A percentile compares a stretch with the other conserved stretches of the same genome.
phyloP scores from a whole-genome alignment of 495 filamentous ascomycete species.

The Lophium mytilinum region DNA sequence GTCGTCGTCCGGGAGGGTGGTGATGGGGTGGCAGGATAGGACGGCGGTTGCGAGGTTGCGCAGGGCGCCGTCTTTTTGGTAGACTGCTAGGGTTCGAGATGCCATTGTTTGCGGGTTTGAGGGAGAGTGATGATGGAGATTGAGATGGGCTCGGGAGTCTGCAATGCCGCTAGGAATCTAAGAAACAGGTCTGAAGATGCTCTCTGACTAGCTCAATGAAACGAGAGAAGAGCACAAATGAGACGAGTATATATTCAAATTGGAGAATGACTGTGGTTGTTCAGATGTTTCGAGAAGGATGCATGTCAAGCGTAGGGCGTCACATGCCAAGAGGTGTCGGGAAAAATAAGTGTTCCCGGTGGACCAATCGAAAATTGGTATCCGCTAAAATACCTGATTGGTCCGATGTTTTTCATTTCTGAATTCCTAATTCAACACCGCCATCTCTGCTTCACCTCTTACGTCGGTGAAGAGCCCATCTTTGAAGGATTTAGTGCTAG shows the following conservation, averaged over 20 bases:
- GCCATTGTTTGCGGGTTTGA: too few species aligned
- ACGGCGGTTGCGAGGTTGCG: slow-evolving; percentile 39
- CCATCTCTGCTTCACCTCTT: background rate
- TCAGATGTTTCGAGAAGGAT: background rate
- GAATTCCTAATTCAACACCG: background rate
- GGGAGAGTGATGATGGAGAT: too few species aligned
- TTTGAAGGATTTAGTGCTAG: too few species aligned
- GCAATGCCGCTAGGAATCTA: too few species aligned
- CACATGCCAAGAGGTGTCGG: background rate
- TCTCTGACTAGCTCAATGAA: too few species aligned
- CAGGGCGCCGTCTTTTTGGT: slow-evolving; percentile 48
- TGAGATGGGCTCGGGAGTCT: too few species aligned
- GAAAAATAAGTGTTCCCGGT: background rate
- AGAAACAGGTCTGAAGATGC: too few species aligned
- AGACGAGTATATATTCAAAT: too few species aligned
- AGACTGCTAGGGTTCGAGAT: slow-evolving; percentile 31
- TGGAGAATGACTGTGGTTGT: background rate
- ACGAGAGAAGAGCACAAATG: too few species aligned
- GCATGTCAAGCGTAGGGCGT: background rate
- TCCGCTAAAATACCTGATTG: background rate
- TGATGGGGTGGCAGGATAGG: slow-evolving; percentile 38
- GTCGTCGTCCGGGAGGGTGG: slow-evolving; percentile 39
- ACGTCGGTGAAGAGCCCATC: background rate
- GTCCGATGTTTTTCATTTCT: background rate
- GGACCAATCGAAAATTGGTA: background rate